A percentile compares a stretch with the other conserved stretches of the same genome.
phyloP scores from a whole-genome alignment of 345 rosid species.

The Acer negundo region DNA sequence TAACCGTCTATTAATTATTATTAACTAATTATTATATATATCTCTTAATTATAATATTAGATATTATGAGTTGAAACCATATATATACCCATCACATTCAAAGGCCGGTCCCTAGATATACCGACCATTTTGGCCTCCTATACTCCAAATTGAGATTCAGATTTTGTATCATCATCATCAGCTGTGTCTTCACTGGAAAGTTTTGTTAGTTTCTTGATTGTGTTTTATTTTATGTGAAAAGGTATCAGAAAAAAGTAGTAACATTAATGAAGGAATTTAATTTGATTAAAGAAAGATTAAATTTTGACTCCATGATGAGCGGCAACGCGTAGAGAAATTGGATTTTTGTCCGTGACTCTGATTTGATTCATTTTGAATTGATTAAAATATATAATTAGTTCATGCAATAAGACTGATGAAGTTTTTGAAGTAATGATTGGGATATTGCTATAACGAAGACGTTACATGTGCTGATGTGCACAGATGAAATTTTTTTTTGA shows the following conservation, averaged over 20 bases:
- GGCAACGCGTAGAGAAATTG: conserved; percentile 32
- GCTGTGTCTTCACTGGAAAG: not conserved
- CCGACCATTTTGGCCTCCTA: conserved; percentile 25
- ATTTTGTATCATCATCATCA: not conserved
- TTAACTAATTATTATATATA: not conserved
- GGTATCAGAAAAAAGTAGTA: too few species aligned
- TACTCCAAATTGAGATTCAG: not conserved
- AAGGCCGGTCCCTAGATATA: conserved; percentile 9
- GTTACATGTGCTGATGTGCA: too few species aligned
- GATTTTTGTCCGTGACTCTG: conserved; percentile 2
- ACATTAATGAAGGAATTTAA: not conserved
- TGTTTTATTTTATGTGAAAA: not conserved
- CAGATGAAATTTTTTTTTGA: too few species aligned
- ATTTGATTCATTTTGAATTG: not conserved
- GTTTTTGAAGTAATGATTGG: not conserved
- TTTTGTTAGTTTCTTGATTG: not conserved
- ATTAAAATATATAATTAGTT: not conserved
- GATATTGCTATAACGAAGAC: not conserved
- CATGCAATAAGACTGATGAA: not conserved
- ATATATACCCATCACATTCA: conserved; percentile 16
- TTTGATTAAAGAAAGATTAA: not conserved
- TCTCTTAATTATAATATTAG: not conserved
- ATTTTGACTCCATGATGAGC: conserved; percentile 34
- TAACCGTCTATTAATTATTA: not conserved
- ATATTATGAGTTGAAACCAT: not conserved